Base-by-base conservation (phyloP, 2,329 filamentous ascomycete species). In the Biscogniauxia marginata region DNA sequence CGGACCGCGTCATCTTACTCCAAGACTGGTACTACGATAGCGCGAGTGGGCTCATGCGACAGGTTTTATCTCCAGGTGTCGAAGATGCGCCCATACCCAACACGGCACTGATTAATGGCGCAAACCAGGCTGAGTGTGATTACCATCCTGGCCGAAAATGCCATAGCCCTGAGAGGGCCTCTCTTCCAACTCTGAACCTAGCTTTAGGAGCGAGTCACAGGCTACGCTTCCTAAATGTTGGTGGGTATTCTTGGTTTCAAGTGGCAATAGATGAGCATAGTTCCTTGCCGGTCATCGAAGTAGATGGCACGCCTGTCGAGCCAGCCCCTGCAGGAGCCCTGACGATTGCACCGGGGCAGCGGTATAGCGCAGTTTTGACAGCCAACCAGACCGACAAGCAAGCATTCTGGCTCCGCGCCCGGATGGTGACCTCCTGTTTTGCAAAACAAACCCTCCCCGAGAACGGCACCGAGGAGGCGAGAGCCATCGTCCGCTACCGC, bases 201-300 rank as follows among this genome's bases (percentile, higher is more conserved):
- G 67, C 78, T n/a, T 76, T 80, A 1, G 79, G 81, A 1, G 78
- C 81, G 50, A 80, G 78, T 1, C 89, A 91, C 62, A 81, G 86
- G 46, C 73, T 91, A 49, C 83, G 88, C 13, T 79, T 91, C 61
- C 77, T 89, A 60, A 91, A 91, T 59, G 81, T 87, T 7, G 88
- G 85, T 9, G 86, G 85, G 0, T 89, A 90, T 65, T 86, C 87
- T 1, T 85, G 85, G 66, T 88, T 91, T 59, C 87, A 91, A 65
- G 79, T 91, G 23, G 85, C 84, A 66, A 77, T 91, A 47, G 88
- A 91, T 61, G 82, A 84, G 50, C 88, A 91, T 62, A 75, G 74
- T 9, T 60, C 63, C 21, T 61, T 74, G 47, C 68, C 75, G 0
- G 74, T 91, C 47, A 84, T 88, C 8, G 88, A 91, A 67, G 84